Base-by-base conservation (phyloP, 1,284 basidiomycete species). In the Cutaneotrichosporon mucoides region DNA sequence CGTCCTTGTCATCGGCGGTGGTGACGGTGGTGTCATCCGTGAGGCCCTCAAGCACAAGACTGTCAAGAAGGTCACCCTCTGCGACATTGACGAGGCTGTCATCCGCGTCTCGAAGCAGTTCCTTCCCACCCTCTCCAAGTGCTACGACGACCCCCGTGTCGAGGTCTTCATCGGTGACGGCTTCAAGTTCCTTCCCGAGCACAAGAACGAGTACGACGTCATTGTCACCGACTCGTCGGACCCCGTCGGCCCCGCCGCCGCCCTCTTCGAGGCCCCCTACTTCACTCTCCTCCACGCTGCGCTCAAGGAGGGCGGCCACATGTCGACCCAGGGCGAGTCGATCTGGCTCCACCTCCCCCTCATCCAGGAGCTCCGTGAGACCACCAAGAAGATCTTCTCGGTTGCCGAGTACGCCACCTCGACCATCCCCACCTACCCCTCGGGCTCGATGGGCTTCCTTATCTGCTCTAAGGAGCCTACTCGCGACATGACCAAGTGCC, bases 151-250 rank as follows among this genome's bases (percentile, higher is more conserved):
- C 70, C 86, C 90, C 42, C 88, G 88, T 66, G 93, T 97, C 59
- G 88, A 82, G 38, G 90, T 99, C 65, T 83, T 86, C 81, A 87
- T 99, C 70, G 95, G 95, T 53, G 95, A 99, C 72, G 95, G 95
- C 57, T 97, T 98, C 85, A 90, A 92, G 75, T 99, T 95, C 84
- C 86, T 99, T 59, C 86, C 89, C 48, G 88, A 92, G 63, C 89
- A 95, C 79, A 85, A 89, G 72, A 83, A 87, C 66, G 87, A 88
- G 64, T 99, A 97, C 85, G 95, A 99, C 76, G 92, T 91, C 66
- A 98, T 99, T 82, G 90, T 99, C 82, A 99, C 92, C 66, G 95
- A 99, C 79, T 98, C 94, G 42, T 98, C 94, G 33, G 96, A 99
- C 79, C 95, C 96, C 50, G 93, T 97, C 62, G 95, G 96, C 44